Percentiles rank a stretch among this genome's conserved stretches.
phyloP scores from a whole-genome alignment of 1,284 basidiomycete genomes.

The Taiwanofungus camphoratus region DNA sequence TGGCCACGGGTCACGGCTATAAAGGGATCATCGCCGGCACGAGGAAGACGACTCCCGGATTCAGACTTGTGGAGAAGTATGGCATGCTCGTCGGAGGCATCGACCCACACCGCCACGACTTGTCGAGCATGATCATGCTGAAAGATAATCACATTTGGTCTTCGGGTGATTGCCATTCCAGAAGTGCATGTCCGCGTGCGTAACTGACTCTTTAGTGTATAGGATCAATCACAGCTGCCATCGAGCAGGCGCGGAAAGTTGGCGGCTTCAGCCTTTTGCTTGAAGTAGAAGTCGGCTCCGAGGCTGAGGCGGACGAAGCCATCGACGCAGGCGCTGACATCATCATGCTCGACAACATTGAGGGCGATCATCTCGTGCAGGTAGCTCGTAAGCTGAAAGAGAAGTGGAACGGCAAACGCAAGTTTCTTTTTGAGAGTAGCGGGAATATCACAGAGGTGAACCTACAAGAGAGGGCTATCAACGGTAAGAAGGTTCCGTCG shows the following conservation, averaged over 20 bases:
- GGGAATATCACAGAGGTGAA: constrained; percentile 90
- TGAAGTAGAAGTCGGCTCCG: constrained; percentile 90
- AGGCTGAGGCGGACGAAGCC: constrained; percentile 91
- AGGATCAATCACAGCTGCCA: constrained; percentile 90
- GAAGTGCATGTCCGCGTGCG: constrained; percentile 15
- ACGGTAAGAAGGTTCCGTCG: constrained; percentile 50
- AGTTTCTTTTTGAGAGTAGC: constrained; percentile 87
- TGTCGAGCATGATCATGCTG: constrained; percentile 99
- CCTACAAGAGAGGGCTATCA: constrained; percentile 66
- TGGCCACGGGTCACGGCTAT: constrained; percentile 79
- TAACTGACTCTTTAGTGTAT: background rate
- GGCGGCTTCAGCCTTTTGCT: constrained; percentile 92
- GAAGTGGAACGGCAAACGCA: constrained; percentile 72
- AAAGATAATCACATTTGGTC: constrained; percentile 99
- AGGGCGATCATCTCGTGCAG: constrained; percentile 64
- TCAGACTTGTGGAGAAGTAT: constrained; percentile 97
- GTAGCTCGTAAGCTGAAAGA: constrained; percentile 71
- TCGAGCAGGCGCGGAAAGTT: constrained; percentile 79
- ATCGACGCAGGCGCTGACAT: constrained; percentile 96
- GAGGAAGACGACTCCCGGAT: constrained; percentile 97
- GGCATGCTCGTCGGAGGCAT: constrained; percentile 98
- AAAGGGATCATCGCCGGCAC: constrained; percentile 92
- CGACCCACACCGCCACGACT: constrained; percentile 94
- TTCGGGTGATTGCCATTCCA: constrained; percentile 46
- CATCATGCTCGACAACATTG: constrained; percentile 97